Percentiles rank a stretch among this genome's conserved stretches.
These are phyloP conservation scores for Thymus mandschuricus DNA, from an alignment of 257 asterid species.

Conservation along the genomic window DNA sequence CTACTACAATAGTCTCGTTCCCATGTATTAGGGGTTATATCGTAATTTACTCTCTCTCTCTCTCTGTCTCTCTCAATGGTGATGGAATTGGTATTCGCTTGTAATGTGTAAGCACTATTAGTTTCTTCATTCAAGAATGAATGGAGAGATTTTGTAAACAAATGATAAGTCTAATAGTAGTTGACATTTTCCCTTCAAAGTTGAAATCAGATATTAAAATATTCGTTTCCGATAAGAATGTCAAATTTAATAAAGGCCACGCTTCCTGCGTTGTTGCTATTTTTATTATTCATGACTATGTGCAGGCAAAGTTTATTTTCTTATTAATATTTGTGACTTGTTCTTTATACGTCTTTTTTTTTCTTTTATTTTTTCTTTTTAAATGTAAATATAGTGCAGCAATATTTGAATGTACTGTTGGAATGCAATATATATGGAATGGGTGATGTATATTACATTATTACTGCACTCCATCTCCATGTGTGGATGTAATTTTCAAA, in stretches of 20 bases:
- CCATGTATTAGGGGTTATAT: constrained; percentile 1
- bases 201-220: too few species aligned
- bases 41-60: not conserved
- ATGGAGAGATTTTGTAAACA: too few species aligned
- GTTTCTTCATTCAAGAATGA: too few species aligned
- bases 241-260: not conserved
- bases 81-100: not conserved
- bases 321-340: too few species aligned
- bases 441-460: not conserved
- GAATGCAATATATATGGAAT: not conserved
- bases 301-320: not conserved
- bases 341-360: too few species aligned
- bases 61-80: not conserved
- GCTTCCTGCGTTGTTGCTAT: not conserved
- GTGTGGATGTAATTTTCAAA: constrained; percentile 24
- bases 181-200: too few species aligned
- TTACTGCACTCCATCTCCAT: not conserved
- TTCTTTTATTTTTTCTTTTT: too few species aligned
- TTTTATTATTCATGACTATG: not conserved
- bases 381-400: not conserved
- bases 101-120: not conserved
- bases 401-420: not conserved
- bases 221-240: not conserved
- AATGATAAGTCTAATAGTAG: too few species aligned
- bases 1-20: constrained; percentile 38